Base-by-base conservation (phyloP, 2,329 filamentous ascomycete genomes). In the Cercospora zeae-maydis region DNA sequence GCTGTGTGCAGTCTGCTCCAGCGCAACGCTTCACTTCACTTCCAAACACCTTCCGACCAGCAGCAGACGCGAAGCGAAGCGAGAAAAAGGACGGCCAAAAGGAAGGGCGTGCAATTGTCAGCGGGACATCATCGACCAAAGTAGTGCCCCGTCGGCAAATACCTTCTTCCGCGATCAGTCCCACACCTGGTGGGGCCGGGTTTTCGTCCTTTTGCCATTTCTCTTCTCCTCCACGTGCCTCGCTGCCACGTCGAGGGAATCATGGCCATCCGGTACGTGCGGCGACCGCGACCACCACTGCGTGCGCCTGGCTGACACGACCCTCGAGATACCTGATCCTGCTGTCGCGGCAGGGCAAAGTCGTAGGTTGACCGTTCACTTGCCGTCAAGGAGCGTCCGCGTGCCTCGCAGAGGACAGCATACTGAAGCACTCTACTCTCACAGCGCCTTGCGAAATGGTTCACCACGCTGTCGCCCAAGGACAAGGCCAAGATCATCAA, bases 401-500 rank as follows among this genome's bases (percentile, higher is more conserved):
- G 11, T 37, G 13, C 60, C n/a, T 52, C 45, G 19, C 47, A 27
- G 21, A 51, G 19, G 47, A 61, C 31, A 52, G 58, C 64, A 36
- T 60, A 61, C 58, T 62, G 51, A 62, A 67, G 59, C 31, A 37
- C 37, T 58, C 49, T 33, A 27, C 52, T 61, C 53, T 69, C 63
- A 61, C 80, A 99, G 95, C 93, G 95, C 76, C 88, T 99, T 61
- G 95, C 95, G 71, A 99, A 99, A 82, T 99, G 95, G 95, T 99
- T 99, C 81, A 96, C 93, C 60, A 99, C 95, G 14, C 85, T 99
- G 67, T 96, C 93, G 36, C 95, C 95, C 67, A 97, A 90, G 80
- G 95, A 99, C 76, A 99, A 99, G 83, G 95, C 93, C 80, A 99
- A 99, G 85, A 98, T 99, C 76, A 93, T 99, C 84, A 99, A 99